These are phyloP conservation scores for Fraxinus americana DNA, from an alignment of 257 asterid genomes.

Conservation along the genomic window DNA sequence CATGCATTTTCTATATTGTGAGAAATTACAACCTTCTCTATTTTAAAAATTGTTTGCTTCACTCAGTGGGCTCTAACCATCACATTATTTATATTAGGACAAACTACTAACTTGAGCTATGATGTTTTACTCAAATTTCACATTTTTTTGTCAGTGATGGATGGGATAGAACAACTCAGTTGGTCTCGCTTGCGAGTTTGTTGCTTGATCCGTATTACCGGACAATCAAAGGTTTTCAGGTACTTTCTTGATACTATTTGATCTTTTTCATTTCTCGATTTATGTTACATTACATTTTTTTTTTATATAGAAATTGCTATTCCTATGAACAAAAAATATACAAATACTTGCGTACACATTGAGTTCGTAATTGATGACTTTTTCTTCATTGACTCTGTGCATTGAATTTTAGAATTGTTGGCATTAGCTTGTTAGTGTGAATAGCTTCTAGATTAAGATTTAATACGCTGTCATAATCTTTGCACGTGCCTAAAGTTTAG, in stretches of 20 bases:
- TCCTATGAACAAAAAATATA: neutral
- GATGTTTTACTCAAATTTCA: constrained; percentile 26
- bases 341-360: neutral
- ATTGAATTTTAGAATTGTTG: neutral
- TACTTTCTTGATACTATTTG: constrained; percentile 32
- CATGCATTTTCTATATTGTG: constrained; percentile 11
- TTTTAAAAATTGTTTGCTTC: constrained; percentile 11
- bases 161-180: constrained; percentile 98
- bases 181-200: constrained; percentile 93
- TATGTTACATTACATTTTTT: neutral
- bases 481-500: neutral
- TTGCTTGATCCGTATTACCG: constrained; percentile 97
- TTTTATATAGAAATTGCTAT: neutral
- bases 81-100: neutral
- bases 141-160: constrained; percentile 76
- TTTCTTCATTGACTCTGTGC: constrained; percentile 14
- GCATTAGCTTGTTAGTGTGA: neutral
- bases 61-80: constrained; percentile 15
- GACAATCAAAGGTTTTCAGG: constrained; percentile 93
- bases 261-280: constrained; percentile 7
- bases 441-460: neutral
- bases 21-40: constrained; percentile 17
- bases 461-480: neutral
- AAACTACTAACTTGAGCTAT: constrained; percentile 16
- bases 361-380: neutral